Base-by-base conservation (phyloP, 441 rosid genomes). In the Melastoma candidum region DNA sequence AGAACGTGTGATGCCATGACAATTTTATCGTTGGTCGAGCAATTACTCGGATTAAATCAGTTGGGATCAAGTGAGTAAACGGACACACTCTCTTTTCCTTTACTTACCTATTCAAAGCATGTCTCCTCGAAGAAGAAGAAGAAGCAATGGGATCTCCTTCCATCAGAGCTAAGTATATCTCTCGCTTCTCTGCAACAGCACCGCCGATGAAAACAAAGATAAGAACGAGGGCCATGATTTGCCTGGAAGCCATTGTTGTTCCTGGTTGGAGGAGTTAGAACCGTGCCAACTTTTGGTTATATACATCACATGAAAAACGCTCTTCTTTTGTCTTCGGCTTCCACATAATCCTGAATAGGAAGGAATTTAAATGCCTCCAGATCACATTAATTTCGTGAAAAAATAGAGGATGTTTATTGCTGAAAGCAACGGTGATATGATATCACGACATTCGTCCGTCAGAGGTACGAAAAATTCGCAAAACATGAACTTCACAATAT, bases 141-240 rank as follows among this genome's bases (percentile, higher is more conserved):
- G 85, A 82, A 11, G 85, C 87, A 53, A 71, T 58, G 0, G 85
- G 70, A 32, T 77, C 78, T 58, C 82, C 82, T 70, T 81, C 82
- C 78, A 79, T 59, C 59, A 81, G 55, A 61, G 81, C 77, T 49
- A 84, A 66, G 52, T 68, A 79, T n/a, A 81, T 13, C 1, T 69
- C 59, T 66, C 66, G 14, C 44, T 77, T 74, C 58, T 79, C 82
- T 44, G 71, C 77, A 4, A 12, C 6, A n/a, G 45, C 63, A 49
- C 75, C 58, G 58, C 54, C 54, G 14, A 53, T 26, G 17, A 56
- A 46, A 29, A 61, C 49, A 11, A 46, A 44, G 6, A 58, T 49
- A 2, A 46, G 32, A 13, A 68, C 49, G 36, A 71, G 48, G 27
- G 55, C 25, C 44, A 50, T 55, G 54, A 48, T 14, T 51, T 2